Evolutionary conservation across 495 filamentous ascomycete genomes (phyloP), one percentile per base, ranked within the genome.

Genomic region (Penicillium simplicissimum): DNA sequence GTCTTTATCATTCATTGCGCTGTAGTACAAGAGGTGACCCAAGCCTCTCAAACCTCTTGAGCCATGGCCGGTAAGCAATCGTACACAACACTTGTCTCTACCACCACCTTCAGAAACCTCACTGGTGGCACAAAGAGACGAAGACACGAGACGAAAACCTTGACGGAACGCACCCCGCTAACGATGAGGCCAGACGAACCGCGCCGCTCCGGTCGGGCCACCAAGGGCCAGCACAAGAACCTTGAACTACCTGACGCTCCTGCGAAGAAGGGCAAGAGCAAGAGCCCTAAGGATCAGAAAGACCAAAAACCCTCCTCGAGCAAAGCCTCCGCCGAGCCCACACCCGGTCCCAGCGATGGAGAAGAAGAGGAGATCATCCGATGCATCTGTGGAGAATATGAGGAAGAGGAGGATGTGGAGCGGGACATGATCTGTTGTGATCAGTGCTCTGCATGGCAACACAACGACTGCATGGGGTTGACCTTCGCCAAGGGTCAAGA

Each of bases 191-290:
- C 78, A 90, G 90, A 91, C 55, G 93, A 96, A 83, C 89, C 93
- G 58, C 88, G 95, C 76, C 89, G 96, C 70, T 97, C 95, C 15
- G 93, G 93, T 52, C 89, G 95, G 64, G 90, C 93, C 64, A 98
- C 94, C 48, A 97, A 97, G 71, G 95, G 95, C 69, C 92, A 96
- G 66, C 93, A 98, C 77, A 96, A 96, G 72, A 89, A 88, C 62
- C 84, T 89, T 60, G 88, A 94, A 66, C 65, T 84, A 56, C 80
- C 88, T 64, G 88, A 92, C 61, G 74, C 81, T 19, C 69, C 78
- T n/a, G 70, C 79, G 40, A 82, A 84, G 71, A 91, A 89, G 65
- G 73, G 79, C 17, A 90, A 82, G 78, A 79, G 72, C 77, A 91
- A 83, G 81, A 79, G 73, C 64, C 79, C 28, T 2, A 55, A 55